Percentiles rank a stretch among this genome's conserved stretches.
These are phyloP conservation scores for Phylloporus sp. DNA, from an alignment of 768 basidiomycete species.

Conservation along the genomic window DNA sequence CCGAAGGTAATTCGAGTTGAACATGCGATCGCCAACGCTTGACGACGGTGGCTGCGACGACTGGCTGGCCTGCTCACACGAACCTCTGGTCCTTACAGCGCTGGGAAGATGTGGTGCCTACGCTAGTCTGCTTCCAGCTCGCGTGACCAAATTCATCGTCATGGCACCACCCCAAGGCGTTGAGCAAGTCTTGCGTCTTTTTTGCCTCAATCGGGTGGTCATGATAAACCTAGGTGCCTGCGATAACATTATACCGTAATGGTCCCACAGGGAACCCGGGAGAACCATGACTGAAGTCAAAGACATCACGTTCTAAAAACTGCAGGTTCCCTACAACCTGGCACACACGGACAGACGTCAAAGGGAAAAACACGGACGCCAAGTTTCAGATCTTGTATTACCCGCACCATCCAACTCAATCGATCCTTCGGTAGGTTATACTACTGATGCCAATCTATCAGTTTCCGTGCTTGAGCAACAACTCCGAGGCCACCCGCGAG, in stretches of 20 bases:
- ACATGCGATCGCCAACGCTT: background rate
- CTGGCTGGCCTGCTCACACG: background rate
- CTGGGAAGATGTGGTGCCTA: too few relatives aligned
- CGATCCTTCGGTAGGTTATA: background rate
- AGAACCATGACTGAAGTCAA: background rate
- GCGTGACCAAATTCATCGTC: background rate
- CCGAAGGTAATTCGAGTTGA: background rate
- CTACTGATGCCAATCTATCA: background rate
- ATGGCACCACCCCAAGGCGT: background rate
- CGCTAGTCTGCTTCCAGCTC: background rate
- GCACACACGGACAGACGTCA: background rate
- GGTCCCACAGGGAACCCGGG: background rate
- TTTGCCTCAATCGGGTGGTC: background rate
- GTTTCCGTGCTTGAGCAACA: background rate
- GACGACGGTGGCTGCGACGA: background rate
- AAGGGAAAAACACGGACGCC: background rate
- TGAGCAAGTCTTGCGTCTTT: background rate
- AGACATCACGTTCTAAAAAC: too few relatives aligned
- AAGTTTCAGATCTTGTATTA: background rate
- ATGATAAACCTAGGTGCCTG: background rate
- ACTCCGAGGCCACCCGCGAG: background rate
- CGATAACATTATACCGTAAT: background rate
- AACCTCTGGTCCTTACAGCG: background rate
- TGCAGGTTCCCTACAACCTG: background rate
- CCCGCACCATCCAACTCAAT: background rate